A percentile compares a stretch with the other conserved stretches of the same genome.
These are phyloP conservation scores for Scleroderma bovista DNA, from an alignment of 768 basidiomycete species.

Conservation along the genomic window DNA sequence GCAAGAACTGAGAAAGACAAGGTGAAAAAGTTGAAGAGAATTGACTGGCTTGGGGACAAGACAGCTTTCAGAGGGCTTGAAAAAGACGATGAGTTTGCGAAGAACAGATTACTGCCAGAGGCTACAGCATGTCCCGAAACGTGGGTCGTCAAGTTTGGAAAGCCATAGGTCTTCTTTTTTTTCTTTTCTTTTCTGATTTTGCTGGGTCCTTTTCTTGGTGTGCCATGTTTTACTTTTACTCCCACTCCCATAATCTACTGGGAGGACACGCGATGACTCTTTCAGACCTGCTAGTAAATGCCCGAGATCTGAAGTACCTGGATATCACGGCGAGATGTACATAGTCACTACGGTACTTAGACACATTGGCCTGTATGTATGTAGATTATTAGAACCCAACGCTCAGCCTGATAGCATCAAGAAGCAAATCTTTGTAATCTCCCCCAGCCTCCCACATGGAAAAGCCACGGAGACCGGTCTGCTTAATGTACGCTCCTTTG, in stretches of 20 bases:
- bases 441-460: slow-evolving; percentile 70
- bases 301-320: not conserved
- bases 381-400: not conserved
- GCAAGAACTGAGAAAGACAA: slow-evolving; percentile 36
- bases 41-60: slow-evolving; percentile 58
- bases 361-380: not conserved
- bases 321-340: not conserved
- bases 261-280: not conserved
- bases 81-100: slow-evolving; percentile 51
- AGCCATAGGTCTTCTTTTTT: slow-evolving; percentile 11
- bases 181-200: not conserved
- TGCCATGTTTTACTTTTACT: not conserved
- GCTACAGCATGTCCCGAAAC: slow-evolving; percentile 41
- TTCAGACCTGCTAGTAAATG: not conserved
- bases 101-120: slow-evolving; percentile 45
- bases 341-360: not conserved
- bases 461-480: slow-evolving; percentile 53
- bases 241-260: not conserved
- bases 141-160: slow-evolving; percentile 51
- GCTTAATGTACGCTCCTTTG: slow-evolving; percentile 58
- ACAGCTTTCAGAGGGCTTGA: slow-evolving; percentile 61
- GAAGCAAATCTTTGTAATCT: slow-evolving; percentile 54
- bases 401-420: slow-evolving; percentile 44
- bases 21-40: slow-evolving; percentile 41
- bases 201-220: not conserved